Evolutionary conservation across 805 yeast genomes (phyloP).

Genomic region (Huiozyma naganishii): DNA sequence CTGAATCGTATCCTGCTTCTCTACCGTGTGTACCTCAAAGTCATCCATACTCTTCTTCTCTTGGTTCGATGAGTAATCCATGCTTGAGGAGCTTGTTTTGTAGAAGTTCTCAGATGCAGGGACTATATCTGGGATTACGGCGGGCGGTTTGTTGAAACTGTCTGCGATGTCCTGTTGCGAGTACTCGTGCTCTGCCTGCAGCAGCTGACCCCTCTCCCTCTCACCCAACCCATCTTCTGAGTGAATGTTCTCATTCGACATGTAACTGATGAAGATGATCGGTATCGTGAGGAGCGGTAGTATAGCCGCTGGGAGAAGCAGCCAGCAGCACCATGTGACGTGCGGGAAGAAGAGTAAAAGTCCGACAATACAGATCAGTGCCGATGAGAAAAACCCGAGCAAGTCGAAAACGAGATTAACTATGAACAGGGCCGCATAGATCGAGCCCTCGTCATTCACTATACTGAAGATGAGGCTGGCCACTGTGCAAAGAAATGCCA

Average conservation of each 20-base stretch:
- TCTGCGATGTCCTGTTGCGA: not conserved
- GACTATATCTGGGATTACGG: slow-evolving; percentile 7
- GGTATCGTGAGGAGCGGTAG: slow-evolving; percentile 43
- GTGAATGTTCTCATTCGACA: slow-evolving; percentile 4
- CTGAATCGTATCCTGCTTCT: not conserved
- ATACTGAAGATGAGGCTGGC: slow-evolving; percentile 25
- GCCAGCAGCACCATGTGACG: slow-evolving; percentile 64
- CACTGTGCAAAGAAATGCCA: slow-evolving; percentile 31
- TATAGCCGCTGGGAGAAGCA: slow-evolving; percentile 55
- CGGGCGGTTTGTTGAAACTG: not conserved
- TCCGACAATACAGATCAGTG: slow-evolving; percentile 43
- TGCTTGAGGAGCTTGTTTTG: slow-evolving; percentile 8
- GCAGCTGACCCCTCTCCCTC: not conserved
- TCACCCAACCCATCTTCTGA: not conserved
- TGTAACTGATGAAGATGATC: slow-evolving; percentile 34
- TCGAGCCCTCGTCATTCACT: slow-evolving; percentile 9
- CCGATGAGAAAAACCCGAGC: slow-evolving; percentile 43
- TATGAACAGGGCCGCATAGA: slow-evolving; percentile 26
- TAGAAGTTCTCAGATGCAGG: not conserved
- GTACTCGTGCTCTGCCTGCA: not conserved
- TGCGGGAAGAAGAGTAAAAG: slow-evolving; percentile 55
- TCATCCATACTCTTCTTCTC: slow-evolving; percentile 3
- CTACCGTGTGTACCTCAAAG: not conserved
- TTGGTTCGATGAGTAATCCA: slow-evolving; percentile 4
- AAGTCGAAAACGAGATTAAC: slow-evolving; percentile 36